Conservation (phyloP, 257 asterid genomes). For the Forsythia suspensa region DNA sequence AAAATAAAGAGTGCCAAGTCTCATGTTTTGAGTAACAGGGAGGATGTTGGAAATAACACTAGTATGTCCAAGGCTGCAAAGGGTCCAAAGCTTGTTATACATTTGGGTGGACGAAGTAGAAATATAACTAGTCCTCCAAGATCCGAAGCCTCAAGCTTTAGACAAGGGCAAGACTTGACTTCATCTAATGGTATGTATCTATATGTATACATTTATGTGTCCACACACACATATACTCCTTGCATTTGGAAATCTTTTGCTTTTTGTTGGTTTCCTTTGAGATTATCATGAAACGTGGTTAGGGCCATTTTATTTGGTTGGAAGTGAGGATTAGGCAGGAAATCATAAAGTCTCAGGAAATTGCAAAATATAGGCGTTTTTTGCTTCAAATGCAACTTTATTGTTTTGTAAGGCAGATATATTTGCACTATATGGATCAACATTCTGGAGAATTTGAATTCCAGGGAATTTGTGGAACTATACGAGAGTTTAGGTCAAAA, state of each 20-base stretch:
- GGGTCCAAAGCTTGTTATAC: conserved; percentile 88
- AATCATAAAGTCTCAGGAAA: not conserved
- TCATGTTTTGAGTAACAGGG: conserved; percentile 39
- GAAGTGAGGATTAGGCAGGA: not conserved
- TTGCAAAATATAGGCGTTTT: not conserved
- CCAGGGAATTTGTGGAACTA: not conserved
- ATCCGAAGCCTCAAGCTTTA: conserved; percentile 60
- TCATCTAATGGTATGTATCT: conserved; percentile 59
- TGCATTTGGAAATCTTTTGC: conserved; percentile 1
- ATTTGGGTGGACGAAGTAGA: conserved; percentile 75
- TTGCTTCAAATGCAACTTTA: not conserved
- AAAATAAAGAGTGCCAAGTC: conserved; percentile 59
- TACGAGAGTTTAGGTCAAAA: not conserved
- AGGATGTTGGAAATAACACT: conserved; percentile 49
- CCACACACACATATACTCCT: not conserved
- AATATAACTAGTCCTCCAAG: conserved; percentile 51
- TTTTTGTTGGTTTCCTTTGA: not conserved
- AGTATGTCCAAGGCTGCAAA: conserved; percentile 48
- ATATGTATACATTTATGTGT: not conserved
- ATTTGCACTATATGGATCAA: not conserved
- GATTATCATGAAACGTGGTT: conserved; percentile 1
- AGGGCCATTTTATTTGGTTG: conserved; percentile 5
- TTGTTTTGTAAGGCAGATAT: not conserved
- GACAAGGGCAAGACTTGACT: conserved; percentile 52
- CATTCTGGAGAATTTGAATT: not conserved